Conservation (phyloP, 2,329 filamentous ascomycete genomes). For the Colletotrichum tabaci region DNA sequence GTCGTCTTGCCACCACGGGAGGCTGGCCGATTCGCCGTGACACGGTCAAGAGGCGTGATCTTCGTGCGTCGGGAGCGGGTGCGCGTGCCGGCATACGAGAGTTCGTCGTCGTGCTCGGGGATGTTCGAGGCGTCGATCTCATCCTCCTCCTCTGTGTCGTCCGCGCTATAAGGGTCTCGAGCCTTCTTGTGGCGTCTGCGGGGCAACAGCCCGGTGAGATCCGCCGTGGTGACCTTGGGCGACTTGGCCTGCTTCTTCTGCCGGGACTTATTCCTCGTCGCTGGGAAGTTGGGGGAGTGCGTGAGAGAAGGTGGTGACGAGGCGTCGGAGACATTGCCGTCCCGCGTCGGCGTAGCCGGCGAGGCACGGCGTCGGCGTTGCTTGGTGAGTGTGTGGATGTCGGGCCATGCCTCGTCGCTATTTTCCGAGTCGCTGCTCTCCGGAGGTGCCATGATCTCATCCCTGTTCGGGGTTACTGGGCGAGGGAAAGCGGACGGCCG, state of each 20-base stretch:
- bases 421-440: conserved; percentile 66
- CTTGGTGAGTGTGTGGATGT: conserved; percentile 66
- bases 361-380: conserved; percentile 57
- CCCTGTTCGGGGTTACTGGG: conserved; percentile 62
- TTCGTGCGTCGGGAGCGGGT: conserved; percentile 53
- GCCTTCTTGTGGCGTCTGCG: conserved; percentile 62
- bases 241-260: conserved; percentile 45
- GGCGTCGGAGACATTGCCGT: conserved; percentile 65
- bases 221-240: conserved; percentile 67
- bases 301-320: conserved; percentile 78
- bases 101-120: conserved; percentile 70
- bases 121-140: conserved; percentile 65
- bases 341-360: conserved; percentile 54
- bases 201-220: conserved; percentile 68
- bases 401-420: conserved; percentile 64
- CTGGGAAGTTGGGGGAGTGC: conserved; percentile 72
- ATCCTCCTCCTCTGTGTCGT: conserved; percentile 63
- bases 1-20: conserved; percentile 46
- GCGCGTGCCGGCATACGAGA: conserved; percentile 61
- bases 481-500: conserved; percentile 47
- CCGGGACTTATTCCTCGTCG: conserved; percentile 48
- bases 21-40: conserved; percentile 45
- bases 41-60: conserved; percentile 49
- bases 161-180: conserved; percentile 50
- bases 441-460: conserved; percentile 69